phyloP scores from a whole-genome alignment of 2,329 filamentous ascomycete genomes.

The Aspergillus brunneoviolaceus region DNA sequence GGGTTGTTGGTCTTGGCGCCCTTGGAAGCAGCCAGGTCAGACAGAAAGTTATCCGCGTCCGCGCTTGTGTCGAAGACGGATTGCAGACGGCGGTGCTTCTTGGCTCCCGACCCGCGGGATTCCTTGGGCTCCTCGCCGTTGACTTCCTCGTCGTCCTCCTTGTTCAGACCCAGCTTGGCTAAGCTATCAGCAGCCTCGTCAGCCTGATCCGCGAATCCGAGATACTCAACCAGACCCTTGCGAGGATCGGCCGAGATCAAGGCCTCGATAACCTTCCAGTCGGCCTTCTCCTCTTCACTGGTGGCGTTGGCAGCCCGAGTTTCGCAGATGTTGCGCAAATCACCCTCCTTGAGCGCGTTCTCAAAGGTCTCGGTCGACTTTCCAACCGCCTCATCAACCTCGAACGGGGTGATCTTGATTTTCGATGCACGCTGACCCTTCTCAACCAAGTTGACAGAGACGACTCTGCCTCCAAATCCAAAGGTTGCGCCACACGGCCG shows the following conservation, averaged over 20 bases:
- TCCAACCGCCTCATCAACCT: slow-evolving; percentile 82
- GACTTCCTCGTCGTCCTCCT: slow-evolving; percentile 39
- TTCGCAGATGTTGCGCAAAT: slow-evolving; percentile 77
- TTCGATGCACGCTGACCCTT: slow-evolving; percentile 70
- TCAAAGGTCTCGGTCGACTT: slow-evolving; percentile 84
- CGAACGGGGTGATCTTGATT: slow-evolving; percentile 81
- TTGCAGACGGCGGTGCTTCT: slow-evolving; percentile 64
- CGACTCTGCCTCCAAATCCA: slow-evolving; percentile 90
- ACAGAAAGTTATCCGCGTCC: slow-evolving; percentile 82
- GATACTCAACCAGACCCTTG: slow-evolving; percentile 79
- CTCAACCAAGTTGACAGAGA: slow-evolving; percentile 65
- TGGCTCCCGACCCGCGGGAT: slow-evolving; percentile 47
- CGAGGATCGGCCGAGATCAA: slow-evolving; percentile 82
- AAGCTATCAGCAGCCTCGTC: slow-evolving; percentile 50
- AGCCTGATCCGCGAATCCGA: slow-evolving; percentile 73
- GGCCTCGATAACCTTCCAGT: slow-evolving; percentile 93
- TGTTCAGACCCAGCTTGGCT: slow-evolving; percentile 43
- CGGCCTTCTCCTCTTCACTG: slow-evolving; percentile 87
- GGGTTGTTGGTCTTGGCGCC: slow-evolving; percentile 91
- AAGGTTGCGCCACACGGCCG: slow-evolving; percentile 84
- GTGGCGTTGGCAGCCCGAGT: slow-evolving; percentile 71
- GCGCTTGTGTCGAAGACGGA: slow-evolving; percentile 76
- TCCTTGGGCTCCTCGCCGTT: slow-evolving; percentile 51
- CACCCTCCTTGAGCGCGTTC: slow-evolving; percentile 71
- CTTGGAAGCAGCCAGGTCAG: slow-evolving; percentile 81